These are phyloP conservation scores for Candida insectorum DNA, from an alignment of 805 yeast species.

Conservation along the genomic window DNA sequence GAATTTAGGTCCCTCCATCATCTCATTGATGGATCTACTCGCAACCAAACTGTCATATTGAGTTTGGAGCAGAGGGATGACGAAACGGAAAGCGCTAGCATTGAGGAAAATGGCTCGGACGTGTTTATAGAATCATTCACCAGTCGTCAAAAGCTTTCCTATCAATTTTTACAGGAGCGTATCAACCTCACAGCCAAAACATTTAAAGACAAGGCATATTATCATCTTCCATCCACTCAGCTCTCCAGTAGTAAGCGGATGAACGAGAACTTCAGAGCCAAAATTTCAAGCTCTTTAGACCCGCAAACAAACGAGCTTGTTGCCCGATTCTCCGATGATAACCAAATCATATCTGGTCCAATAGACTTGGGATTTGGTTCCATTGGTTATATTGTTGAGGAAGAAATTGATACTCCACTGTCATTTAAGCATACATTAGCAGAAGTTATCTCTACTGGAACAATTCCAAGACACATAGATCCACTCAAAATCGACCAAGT, in stretches of 20 bases:
- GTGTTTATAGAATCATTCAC: constrained; percentile 26
- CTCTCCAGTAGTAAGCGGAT: constrained; percentile 61
- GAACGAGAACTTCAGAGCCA: constrained; percentile 48
- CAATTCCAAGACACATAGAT: constrained; percentile 22
- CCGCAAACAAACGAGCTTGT: constrained; percentile 3
- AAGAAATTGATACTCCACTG: constrained; percentile 59
- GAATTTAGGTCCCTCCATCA: constrained; percentile 53
- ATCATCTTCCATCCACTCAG: constrained; percentile 46
- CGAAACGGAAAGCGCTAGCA: constrained; percentile 13
- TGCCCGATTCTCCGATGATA: constrained; percentile 53
- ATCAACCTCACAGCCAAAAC: constrained; percentile 26
- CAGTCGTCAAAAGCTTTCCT: constrained; percentile 40
- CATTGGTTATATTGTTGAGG: constrained; percentile 61
- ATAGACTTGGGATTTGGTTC: constrained; percentile 55
- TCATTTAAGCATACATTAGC: constrained; percentile 64
- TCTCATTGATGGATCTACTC: constrained; percentile 52
- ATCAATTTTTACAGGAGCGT: constrained; percentile 58
- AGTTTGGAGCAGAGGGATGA: constrained; percentile 35
- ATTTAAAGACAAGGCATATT: constrained; percentile 6
- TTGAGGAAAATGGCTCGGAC: constrained; percentile 14
- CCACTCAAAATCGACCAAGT: constrained; percentile 31
- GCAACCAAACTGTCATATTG: constrained; percentile 62
- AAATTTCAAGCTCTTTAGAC: constrained; percentile 24
- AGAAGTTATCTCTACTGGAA: constrained; percentile 32
- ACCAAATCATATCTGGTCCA: constrained; percentile 42